Base-by-base conservation (phyloP, 1,284 basidiomycete genomes). In the Entoloma clypeatum region DNA sequence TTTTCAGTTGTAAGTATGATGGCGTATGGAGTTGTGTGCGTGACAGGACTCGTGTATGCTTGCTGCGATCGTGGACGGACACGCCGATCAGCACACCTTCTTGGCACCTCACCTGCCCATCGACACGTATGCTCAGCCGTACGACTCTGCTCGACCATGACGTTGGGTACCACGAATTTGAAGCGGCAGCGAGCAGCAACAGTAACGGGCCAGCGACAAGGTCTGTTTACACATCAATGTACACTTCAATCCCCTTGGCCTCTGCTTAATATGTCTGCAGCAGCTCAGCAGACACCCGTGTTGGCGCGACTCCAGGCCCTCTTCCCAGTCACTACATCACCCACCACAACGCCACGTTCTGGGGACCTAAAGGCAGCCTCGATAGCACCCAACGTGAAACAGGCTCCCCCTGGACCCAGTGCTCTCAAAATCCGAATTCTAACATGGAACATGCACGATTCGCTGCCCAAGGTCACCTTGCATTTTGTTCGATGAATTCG, bases 371-470 rank as follows among this genome's bases (percentile, higher is more conserved):
- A 44, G 35, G 32, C 37, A 6, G 14, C 48, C 26, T 48, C 51
- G 10, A 41, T 48, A 6, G 40, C 42, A 24, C 40, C 49, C 28
- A 43, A 36, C 7, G 45, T 45, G 29, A 50, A 51, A 27, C 26
- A 44, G 13, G 30, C 47, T 14, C 11, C 41, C 10, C 28, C 42
- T 6, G 28, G 47, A 10, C 52, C 56, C 1, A 65, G 58, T 41
- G 56, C 58, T 43, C 56, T 74, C 43, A 74, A 73, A 45, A 52
- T 74, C 32, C 58, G 64, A 28, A 61, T 74, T 19, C 39, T 74
- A 10, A 72, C 69, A 21, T 75, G 86, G 86, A 88, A 87, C 54
- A 88, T 87, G 85, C 81, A 86, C 51, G 81, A 86, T 52, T 79
- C 79, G 1, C 55, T 86, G 4, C 84, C 84, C 22, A 86, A 84